phyloP scores from a whole-genome alignment of 2,329 filamentous ascomycete genomes.

The Ophiocordyceps unilateralis region DNA sequence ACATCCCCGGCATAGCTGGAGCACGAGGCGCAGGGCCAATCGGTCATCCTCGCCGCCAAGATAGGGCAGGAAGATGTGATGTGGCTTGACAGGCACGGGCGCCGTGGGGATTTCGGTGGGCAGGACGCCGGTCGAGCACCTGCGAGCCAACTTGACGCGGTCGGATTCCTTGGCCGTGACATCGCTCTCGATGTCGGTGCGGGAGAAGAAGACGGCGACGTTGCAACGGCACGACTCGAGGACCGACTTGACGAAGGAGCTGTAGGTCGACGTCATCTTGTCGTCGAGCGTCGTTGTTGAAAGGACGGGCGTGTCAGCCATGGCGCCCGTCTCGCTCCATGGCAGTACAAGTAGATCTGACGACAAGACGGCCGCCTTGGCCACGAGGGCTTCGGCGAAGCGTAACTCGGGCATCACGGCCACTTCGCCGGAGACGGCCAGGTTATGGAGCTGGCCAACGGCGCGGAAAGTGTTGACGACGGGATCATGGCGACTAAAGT shows the following conservation, averaged over 20 bases:
- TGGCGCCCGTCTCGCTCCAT: constrained; percentile 70
- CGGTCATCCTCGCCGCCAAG: constrained; percentile 72
- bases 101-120: constrained; percentile 36
- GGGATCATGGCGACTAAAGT: constrained; percentile 56
- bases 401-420: constrained; percentile 61
- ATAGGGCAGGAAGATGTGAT: constrained; percentile 78
- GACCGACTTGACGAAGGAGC: constrained; percentile 53
- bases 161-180: constrained; percentile 12
- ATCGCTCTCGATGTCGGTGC: constrained; percentile 28
- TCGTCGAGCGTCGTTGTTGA: constrained; percentile 12
- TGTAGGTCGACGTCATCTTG: constrained; percentile 36
- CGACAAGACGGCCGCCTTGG: constrained; percentile 49
- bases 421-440: constrained; percentile 68
- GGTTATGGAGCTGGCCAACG: constrained; percentile 68
- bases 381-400: constrained; percentile 61
- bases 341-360: constrained; percentile 69
- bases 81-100: constrained; percentile 48
- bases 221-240: constrained; percentile 49
- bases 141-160: constrained; percentile 25
- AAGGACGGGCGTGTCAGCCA: constrained; percentile 38
- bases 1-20: constrained; percentile 68
- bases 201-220: constrained; percentile 66
- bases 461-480: constrained; percentile 84
- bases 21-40: constrained; percentile 59
- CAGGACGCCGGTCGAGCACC: constrained; percentile 39